A percentile compares a stretch with the other conserved stretches of the same genome.
phyloP scores from a whole-genome alignment of 768 basidiomycete genomes.

The Clavaria fumosa region DNA sequence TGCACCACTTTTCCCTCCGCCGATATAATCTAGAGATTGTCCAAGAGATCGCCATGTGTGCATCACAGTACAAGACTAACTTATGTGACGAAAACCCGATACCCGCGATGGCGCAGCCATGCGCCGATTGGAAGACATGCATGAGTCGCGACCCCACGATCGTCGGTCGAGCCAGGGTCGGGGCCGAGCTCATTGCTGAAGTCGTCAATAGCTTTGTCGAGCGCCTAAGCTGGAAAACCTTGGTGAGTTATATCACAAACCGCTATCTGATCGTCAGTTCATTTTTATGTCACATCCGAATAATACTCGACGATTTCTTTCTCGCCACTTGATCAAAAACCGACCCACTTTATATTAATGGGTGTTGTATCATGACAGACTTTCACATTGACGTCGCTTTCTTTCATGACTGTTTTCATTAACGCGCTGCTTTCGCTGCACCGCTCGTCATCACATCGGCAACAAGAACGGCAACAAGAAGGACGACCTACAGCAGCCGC shows the following conservation, averaged over 20 bases:
- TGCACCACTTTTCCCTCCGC: conserved; percentile 5
- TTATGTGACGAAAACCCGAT: conserved; percentile 60
- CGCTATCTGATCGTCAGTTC: conserved; percentile 3
- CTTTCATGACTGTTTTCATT: conserved; percentile 67
- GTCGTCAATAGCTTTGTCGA: conserved; percentile 95
- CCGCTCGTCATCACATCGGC: conserved; percentile 28
- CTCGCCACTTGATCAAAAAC: too few relatives aligned
- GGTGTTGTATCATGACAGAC: conserved; percentile 28
- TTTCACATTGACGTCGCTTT: conserved; percentile 61
- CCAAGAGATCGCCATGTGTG: conserved; percentile 83
- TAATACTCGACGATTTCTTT: too few relatives aligned
- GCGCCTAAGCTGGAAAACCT: conserved; percentile 92
- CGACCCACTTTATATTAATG: too few relatives aligned
- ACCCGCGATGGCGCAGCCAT: conserved; percentile 80
- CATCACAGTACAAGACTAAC: conserved; percentile 67
- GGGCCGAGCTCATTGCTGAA: conserved; percentile 90
- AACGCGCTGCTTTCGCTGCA: conserved; percentile 69
- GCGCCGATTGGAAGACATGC: conserved; percentile 81
- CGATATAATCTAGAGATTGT: conserved; percentile 50
- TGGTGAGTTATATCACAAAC: conserved; percentile 36
- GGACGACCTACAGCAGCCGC: too few relatives aligned
- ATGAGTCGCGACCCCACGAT: conserved; percentile 90
- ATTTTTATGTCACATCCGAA: too few relatives aligned
- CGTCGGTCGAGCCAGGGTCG: conserved; percentile 77
- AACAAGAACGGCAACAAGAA: too few relatives aligned